Conservation (phyloP, 495 filamentous ascomycete species). For the Hypoxylon rickii region DNA sequence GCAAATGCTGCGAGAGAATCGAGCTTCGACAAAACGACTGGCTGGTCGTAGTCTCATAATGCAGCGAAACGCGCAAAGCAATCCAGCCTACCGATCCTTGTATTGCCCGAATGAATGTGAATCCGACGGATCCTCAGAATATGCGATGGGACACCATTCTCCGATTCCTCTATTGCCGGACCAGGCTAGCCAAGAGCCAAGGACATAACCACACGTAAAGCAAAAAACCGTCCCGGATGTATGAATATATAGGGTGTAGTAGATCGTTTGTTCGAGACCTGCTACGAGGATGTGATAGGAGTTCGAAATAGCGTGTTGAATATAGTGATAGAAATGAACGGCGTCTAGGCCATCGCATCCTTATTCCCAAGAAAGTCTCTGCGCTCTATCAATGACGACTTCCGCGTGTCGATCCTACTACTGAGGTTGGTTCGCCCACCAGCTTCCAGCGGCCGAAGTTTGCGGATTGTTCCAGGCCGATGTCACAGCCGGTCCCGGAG, state of each 20-base stretch:
- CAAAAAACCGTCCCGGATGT: constrained; percentile 15
- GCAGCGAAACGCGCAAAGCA: constrained; percentile 24
- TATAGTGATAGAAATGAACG: constrained; percentile 1
- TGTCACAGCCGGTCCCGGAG: constrained; percentile 44
- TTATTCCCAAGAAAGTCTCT: neutral
- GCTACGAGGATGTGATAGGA: constrained; percentile 5
- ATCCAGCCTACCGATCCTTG: constrained; percentile 9
- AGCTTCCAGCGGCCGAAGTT: constrained; percentile 40
- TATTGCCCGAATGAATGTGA: constrained; percentile 28
- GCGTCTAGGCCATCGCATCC: too few species aligned
- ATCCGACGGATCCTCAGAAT: constrained; percentile 6
- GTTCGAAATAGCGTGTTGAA: constrained; percentile 1
- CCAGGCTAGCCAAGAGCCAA: constrained; percentile 19
- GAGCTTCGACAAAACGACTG: constrained; percentile 16
- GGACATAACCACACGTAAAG: constrained; percentile 18
- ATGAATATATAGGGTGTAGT: neutral
- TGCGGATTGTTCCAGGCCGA: constrained; percentile 52
- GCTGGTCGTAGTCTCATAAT: constrained; percentile 19
- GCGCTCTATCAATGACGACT: neutral
- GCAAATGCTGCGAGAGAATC: constrained; percentile 26
- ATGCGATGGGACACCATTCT: constrained; percentile 25
- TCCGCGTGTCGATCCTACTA: constrained; percentile 14
- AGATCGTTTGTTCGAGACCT: constrained; percentile 1
- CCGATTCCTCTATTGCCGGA: constrained; percentile 37
- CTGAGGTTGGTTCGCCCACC: constrained; percentile 56